Evolutionary conservation across 208 protist genomes (phyloP).

Genomic region (Zelonia costaricensis): DNA sequence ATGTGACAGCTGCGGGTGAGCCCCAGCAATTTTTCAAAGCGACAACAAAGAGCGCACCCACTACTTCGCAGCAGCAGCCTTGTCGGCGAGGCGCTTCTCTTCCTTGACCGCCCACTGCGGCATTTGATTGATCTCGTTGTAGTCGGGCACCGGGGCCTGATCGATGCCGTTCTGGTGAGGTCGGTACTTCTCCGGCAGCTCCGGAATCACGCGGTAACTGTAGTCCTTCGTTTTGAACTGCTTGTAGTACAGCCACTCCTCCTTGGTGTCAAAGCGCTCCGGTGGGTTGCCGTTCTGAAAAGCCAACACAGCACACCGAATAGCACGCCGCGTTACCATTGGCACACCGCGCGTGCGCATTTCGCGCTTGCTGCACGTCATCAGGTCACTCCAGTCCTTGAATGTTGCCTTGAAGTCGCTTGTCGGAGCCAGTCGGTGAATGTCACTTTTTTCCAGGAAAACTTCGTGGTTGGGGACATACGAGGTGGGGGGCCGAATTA

Average conservation of each 20-base stretch:
- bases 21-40: slow-evolving; percentile 1
- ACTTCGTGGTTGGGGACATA: slow-evolving; percentile 89
- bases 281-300: slow-evolving; percentile 89
- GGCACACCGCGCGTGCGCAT: slow-evolving; percentile 81
- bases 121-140: slow-evolving; percentile 89
- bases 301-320: slow-evolving; percentile 73
- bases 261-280: slow-evolving; percentile 88
- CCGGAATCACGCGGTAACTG: slow-evolving; percentile 88
- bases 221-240: slow-evolving; percentile 92
- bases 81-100: slow-evolving; percentile 63
- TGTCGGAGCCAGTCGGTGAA: slow-evolving; percentile 78
- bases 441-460: slow-evolving; percentile 87
- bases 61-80: slow-evolving; percentile 8
- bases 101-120: slow-evolving; percentile 87
- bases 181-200: slow-evolving; percentile 91
- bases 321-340: slow-evolving; percentile 63
- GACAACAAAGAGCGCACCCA: too few relatives aligned
- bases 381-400: slow-evolving; percentile 92
- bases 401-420: slow-evolving; percentile 90
- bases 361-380: slow-evolving; percentile 86
- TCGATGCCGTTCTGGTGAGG: slow-evolving; percentile 92
- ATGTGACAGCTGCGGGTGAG: too few relatives aligned
- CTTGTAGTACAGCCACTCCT: slow-evolving; percentile 92
- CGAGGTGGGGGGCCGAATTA: slow-evolving; percentile 82
- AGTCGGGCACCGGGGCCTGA: slow-evolving; percentile 85